These are phyloP conservation scores for Phytophthora cryptogea DNA, from an alignment of 352 stramenopile genomes.

Conservation along the genomic window DNA sequence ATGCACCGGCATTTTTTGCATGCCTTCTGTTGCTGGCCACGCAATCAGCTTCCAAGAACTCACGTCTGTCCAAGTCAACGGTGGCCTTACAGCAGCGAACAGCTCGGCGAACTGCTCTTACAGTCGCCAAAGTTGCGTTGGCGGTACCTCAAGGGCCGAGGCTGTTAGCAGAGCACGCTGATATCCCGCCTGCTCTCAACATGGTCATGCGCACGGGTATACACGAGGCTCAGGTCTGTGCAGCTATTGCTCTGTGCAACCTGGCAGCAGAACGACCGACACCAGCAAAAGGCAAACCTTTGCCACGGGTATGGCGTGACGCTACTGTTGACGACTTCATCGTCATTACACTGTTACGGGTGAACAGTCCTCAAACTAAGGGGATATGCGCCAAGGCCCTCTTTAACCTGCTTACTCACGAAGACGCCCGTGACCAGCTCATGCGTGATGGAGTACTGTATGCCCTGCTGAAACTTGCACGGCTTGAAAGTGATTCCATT, in stretches of 20 bases:
- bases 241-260: conserved; percentile 86
- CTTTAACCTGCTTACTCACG: conserved; percentile 86
- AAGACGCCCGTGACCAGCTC: conserved; percentile 74
- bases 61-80: conserved; percentile 47
- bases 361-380: conserved; percentile 86
- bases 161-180: conserved; percentile 47
- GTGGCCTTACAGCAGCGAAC: conserved; percentile 57
- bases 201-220: conserved; percentile 85
- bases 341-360: conserved; percentile 81
- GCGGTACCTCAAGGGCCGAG: conserved; percentile 43
- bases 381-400: conserved; percentile 81
- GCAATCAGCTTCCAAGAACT: conserved; percentile 62
- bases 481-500: conserved; percentile 76
- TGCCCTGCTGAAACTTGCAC: conserved; percentile 84
- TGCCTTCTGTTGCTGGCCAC: conserved; percentile 67
- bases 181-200: conserved; percentile 74
- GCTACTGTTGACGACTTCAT: conserved; percentile 86
- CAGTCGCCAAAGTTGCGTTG: conserved; percentile 63
- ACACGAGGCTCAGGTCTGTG: conserved; percentile 84
- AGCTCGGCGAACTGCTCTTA: conserved; percentile 62
- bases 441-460: conserved; percentile 82
- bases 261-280: conserved; percentile 60
- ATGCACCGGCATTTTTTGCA: conserved; percentile 56
- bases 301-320: conserved; percentile 58
- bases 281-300: conserved; percentile 13